Evolutionary conservation across 805 yeast genomes (phyloP).

Genomic region (Grigorovia jiainica): DNA sequence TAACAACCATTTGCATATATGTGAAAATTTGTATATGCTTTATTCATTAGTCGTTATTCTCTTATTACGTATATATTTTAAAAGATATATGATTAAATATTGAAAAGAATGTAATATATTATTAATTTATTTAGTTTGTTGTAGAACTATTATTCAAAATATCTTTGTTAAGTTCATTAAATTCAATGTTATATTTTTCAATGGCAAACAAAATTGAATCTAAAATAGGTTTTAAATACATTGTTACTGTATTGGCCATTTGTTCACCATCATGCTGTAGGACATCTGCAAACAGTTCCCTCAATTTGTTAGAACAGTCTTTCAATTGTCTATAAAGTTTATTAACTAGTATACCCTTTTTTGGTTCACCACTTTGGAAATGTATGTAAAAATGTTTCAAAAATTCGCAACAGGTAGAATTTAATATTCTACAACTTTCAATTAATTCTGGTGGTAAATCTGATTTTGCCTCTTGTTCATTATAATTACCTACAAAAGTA

Average conservation of each 20-base stretch:
- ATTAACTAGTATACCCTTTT: constrained; percentile 35
- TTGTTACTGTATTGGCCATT: constrained; percentile 20
- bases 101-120: constrained; percentile 1
- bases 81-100: neutral
- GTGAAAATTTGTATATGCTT: neutral
- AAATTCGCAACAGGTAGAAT: constrained; percentile 68
- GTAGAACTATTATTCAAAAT: neutral
- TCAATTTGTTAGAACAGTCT: constrained; percentile 37
- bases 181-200: constrained; percentile 31
- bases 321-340: constrained; percentile 40
- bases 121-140: neutral
- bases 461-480: constrained; percentile 25
- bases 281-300: constrained; percentile 23
- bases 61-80: neutral
- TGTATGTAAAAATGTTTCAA: constrained; percentile 67
- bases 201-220: constrained; percentile 40
- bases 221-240: constrained; percentile 36
- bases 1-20: too few species aligned
- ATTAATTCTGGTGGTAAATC: constrained; percentile 30
- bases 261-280: constrained; percentile 23
- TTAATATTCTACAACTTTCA: constrained; percentile 50
- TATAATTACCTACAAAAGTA: constrained; percentile 18
- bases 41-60: neutral
- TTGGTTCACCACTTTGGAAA: constrained; percentile 40
- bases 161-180: constrained; percentile 3